Evolutionary conservation across 2,329 filamentous ascomycete species (phyloP).

Genomic region (Pseudogymnoascus sp.): DNA sequence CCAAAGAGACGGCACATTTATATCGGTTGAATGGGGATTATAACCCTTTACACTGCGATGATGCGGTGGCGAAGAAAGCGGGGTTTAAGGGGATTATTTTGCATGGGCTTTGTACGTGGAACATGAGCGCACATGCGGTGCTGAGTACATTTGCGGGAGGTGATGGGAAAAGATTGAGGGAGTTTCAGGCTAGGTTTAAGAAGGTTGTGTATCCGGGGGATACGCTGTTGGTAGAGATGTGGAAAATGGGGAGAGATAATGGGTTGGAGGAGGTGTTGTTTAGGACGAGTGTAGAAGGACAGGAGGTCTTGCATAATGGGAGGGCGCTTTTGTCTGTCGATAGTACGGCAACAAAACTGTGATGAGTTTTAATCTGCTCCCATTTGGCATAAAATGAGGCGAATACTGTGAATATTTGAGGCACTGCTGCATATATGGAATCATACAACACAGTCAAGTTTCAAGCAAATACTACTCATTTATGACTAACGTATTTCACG

Average conservation of each 20-base stretch:
- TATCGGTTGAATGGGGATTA: conserved; percentile 41
- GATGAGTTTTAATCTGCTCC: background rate
- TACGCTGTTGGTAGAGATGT: conserved; percentile 35
- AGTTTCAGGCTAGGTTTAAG: conserved; percentile 38
- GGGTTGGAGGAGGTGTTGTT: conserved; percentile 31
- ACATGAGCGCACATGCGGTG: conserved; percentile 36
- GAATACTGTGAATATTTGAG: background rate
- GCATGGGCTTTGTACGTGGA: conserved; percentile 40
- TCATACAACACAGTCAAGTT: background rate
- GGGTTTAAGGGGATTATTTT: conserved; percentile 39
- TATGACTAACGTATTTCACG: too few relatives aligned
- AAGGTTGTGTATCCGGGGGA: conserved; percentile 40
- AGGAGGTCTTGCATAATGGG: background rate
- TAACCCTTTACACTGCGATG: conserved; percentile 39
- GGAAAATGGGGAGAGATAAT: conserved; percentile 29
- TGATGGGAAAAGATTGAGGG: conserved; percentile 33
- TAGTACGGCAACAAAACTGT: background rate
- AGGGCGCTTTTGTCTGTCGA: background rate
- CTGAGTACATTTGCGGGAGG: conserved; percentile 33
- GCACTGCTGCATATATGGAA: background rate
- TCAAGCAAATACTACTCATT: background rate
- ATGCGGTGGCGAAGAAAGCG: conserved; percentile 33
- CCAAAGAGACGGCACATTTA: conserved; percentile 31
- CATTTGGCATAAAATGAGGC: background rate
- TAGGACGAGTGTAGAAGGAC: conserved; percentile 30